These are phyloP conservation scores for Penicillium sp. DNA, from an alignment of 2,329 filamentous ascomycete genomes.

Conservation along the genomic window DNA sequence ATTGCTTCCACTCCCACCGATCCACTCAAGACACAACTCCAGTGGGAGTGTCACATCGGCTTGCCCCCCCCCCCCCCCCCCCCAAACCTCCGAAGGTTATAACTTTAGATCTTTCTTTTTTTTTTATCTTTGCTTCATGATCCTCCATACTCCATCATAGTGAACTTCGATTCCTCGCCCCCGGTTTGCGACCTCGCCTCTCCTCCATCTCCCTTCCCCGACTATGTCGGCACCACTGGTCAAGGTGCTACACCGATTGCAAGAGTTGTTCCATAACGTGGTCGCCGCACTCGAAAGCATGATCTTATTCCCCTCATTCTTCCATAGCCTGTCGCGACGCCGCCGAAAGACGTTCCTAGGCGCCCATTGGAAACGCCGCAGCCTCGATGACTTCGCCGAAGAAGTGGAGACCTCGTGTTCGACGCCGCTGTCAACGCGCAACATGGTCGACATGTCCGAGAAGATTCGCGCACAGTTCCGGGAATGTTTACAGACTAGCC, in stretches of 20 bases:
- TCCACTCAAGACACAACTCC: conserved; percentile 25
- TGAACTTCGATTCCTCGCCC: conserved; percentile 6
- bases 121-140: conserved; percentile 18
- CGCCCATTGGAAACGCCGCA: conserved; percentile 37
- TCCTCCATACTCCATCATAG: not conserved
- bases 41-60: conserved; percentile 26
- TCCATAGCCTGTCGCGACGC: conserved; percentile 34
- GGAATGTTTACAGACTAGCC: conserved; percentile 55
- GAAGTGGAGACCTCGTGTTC: conserved; percentile 43
- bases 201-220: conserved; percentile 15
- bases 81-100: conserved; percentile 7
- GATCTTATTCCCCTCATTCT: conserved; percentile 42
- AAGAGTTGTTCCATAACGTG: conserved; percentile 43
- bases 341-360: conserved; percentile 36
- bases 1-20: conserved; percentile 14
- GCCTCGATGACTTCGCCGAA: conserved; percentile 41
- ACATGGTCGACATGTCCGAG: conserved; percentile 47
- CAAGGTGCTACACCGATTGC: conserved; percentile 43
- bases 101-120: conserved; percentile 18
- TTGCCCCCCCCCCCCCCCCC: not conserved
- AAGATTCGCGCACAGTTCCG: conserved; percentile 53
- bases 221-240: conserved; percentile 39
- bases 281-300: conserved; percentile 43
- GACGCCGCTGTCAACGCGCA: conserved; percentile 35
- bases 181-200: not conserved